Evolutionary conservation across 371 early-diverging fungal species (phyloP).

Genomic region (Dichotomocladium elegans): DNA sequence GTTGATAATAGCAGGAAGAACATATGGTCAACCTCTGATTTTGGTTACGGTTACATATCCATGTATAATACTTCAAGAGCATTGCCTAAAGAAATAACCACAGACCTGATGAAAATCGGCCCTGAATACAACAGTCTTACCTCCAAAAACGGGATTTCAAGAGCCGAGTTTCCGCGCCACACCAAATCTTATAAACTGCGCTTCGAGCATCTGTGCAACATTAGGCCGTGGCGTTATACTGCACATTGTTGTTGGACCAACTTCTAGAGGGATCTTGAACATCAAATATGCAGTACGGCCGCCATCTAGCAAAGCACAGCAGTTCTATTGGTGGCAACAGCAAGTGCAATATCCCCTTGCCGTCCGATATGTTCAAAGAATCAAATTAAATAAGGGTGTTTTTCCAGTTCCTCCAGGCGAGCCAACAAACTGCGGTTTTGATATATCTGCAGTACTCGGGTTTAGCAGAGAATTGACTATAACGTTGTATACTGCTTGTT

Average conservation of each 20-base stretch:
- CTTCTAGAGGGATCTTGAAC: background rate
- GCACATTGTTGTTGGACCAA: constrained; percentile 12
- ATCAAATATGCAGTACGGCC: background rate
- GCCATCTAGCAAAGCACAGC: background rate
- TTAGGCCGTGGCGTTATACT: constrained; percentile 1
- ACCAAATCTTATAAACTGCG: constrained; percentile 17
- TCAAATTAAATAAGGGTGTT: background rate
- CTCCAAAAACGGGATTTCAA: constrained; percentile 24
- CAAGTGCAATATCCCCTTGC: background rate
- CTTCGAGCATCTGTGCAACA: constrained; percentile 3
- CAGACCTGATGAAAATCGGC: constrained; percentile 7
- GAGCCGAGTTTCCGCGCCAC: background rate
- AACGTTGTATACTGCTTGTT: no score
- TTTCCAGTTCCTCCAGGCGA: constrained; percentile 14
- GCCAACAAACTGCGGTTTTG: background rate
- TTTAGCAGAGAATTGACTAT: background rate
- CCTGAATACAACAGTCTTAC: constrained; percentile 17
- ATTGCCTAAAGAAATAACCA: background rate
- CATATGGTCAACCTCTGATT: background rate
- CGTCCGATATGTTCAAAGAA: background rate
- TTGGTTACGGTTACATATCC: background rate
- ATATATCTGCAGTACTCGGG: background rate
- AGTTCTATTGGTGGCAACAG: no score
- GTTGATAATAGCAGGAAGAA: no score
- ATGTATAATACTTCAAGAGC: background rate